Conservation (phyloP, 2,329 filamentous ascomycete species). For the Colletotrichum sp. region DNA sequence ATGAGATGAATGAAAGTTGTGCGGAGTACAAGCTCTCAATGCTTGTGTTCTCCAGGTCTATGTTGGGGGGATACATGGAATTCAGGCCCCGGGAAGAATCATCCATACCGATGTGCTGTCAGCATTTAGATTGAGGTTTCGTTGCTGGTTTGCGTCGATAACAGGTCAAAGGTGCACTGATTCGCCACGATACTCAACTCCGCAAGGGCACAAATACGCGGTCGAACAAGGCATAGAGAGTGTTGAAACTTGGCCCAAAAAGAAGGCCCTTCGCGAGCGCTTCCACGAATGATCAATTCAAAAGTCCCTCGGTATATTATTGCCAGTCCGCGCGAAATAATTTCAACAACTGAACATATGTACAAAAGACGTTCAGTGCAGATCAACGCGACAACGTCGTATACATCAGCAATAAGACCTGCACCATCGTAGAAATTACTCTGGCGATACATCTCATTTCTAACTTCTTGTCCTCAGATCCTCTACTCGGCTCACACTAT, state of each 20-base stretch:
- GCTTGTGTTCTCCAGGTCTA: too few relatives aligned
- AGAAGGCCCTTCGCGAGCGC: background rate
- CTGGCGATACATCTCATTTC: background rate
- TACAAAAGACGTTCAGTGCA: background rate
- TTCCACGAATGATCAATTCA: background rate
- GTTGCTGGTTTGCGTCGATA: too few relatives aligned
- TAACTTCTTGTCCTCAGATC: background rate
- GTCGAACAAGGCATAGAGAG: too few relatives aligned
- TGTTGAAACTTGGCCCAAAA: background rate
- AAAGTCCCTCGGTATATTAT: background rate
- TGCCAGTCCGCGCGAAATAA: background rate
- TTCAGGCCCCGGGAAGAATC: too few relatives aligned
- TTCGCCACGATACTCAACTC: background rate
- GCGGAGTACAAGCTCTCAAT: too few relatives aligned
- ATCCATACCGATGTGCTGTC: too few relatives aligned
- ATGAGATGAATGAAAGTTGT: too few relatives aligned
- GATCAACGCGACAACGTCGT: background rate
- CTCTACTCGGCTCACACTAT: background rate
- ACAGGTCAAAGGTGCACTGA: background rate
- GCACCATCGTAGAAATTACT: accelerated
- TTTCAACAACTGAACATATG: accelerated
- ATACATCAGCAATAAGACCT: accelerated
- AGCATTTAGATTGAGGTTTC: too few relatives aligned
- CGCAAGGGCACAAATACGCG: background rate
- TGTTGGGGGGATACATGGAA: accelerated